Evolutionary conservation across 2,329 filamentous ascomycete genomes (phyloP), one percentile per base, ranked within the genome.

Genomic region (Fusarium sp.): DNA sequence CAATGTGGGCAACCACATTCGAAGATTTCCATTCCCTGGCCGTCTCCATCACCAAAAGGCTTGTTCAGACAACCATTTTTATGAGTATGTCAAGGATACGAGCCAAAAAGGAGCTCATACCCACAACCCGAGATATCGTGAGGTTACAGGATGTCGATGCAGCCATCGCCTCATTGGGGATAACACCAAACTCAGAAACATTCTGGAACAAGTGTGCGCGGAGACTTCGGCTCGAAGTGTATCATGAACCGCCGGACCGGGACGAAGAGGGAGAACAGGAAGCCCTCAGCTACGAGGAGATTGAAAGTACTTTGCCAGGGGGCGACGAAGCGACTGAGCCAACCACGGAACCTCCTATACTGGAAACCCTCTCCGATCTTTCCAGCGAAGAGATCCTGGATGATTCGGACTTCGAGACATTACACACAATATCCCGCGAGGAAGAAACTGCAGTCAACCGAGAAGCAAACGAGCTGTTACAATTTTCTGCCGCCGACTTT

Each of bases 1-100:
- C 91, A 0, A 88, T 97, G 23, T 90, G 92, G 71, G 88, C 90
- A 7, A 94, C 93, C 2, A 90, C 92, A 0, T 86, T 97, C n/a
- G 86, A 88, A 6, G 93, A 96, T 72, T 91, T 97, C 46, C 86
- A 94, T 74, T 87, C 88, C 9, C 79, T 97, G 2, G 84, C 87
- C 0, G 78, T 92, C 1, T 92, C 88, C 56, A 71, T 96, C 13
- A 95, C 92, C 0, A 89, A 88, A 62, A 87, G 92, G 12, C 80
- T 97, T 2, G 83, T 96, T 2, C 88, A 92, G 48, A 88, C 92
- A 1, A 84, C 89, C 0, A 81, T 96, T 0, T 92, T 91, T 73
- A 88, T 94, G 62, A 88, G 91, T n/a, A 87, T 88, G 77, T 91
- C 92, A 3, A 86, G 94, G 43, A 80, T 94, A 27, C 86, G 90